Percentiles rank a stretch among this genome's conserved stretches.
These are phyloP conservation scores for Medicago lupulina DNA, from an alignment of 306 rosid genomes.

Conservation along the genomic window DNA sequence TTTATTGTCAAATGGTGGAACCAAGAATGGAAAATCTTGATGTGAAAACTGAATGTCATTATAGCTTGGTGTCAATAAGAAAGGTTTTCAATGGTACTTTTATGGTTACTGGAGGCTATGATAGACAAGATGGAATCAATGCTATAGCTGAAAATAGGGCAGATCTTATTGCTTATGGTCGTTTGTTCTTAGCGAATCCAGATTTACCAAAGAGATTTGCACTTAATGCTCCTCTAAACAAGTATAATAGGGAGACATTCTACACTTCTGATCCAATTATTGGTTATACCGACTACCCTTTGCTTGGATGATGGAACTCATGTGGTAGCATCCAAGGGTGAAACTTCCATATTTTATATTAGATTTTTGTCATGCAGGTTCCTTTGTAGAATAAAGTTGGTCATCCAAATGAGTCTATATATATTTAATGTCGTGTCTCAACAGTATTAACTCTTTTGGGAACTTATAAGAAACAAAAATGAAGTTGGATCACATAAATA, in stretches of 20 bases:
- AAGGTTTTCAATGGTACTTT: not conserved
- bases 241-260: not conserved
- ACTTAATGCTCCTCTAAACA: not conserved
- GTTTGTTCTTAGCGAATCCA: not conserved
- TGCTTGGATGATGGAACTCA: constrained; percentile 46
- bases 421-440: no score
- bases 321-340: not conserved
- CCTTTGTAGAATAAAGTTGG: no score
- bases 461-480: no score
- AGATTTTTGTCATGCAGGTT: no score
- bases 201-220: not conserved
- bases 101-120: not conserved
- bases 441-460: no score
- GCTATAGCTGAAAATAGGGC: not conserved
- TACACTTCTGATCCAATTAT: not conserved
- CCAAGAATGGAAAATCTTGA: not conserved
- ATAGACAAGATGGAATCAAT: not conserved
- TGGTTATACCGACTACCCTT: constrained; percentile 1
- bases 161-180: not conserved
- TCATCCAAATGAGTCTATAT: no score
- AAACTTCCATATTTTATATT: no score
- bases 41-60: not conserved
- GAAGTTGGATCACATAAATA: no score
- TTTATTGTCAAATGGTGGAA: not conserved
- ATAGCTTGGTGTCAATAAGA: not conserved